Base-by-base conservation (phyloP, 1,284 basidiomycete genomes). In the Cryptococcus amylolentus region DNA sequence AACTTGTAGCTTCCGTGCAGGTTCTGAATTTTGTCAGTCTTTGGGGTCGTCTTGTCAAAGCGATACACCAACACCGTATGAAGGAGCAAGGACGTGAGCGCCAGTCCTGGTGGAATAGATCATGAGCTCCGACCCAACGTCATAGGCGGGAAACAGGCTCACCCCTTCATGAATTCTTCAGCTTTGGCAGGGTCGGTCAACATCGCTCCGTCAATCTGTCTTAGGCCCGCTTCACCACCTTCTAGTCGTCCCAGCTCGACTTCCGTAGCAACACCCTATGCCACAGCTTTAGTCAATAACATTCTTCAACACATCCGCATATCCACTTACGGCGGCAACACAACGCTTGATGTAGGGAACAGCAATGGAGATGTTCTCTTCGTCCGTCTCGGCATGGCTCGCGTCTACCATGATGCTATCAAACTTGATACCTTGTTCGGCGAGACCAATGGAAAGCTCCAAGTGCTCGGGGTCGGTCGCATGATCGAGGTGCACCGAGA, bases 231-330 rank as follows among this genome's bases (percentile, higher is more conserved):
- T 55, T 80, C 79, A 18, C 79, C 79, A 27, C 79, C 78, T 49
- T 79, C 78, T 37, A 80, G 59, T 41, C 79, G 65, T 41, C 79
- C 79, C 5, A 80, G 69, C 65, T 80, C 79, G 45, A 80, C 79
- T 63, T 80, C 79, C 37, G 78, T 78, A 1, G 78, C 77, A 48
- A 80, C 75, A 16, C 79, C 79, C 41, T 68, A 39, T 44, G 23
- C 20, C 8, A 26, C 37, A 26, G 20, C 9, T 14, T 23, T 27
- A 14, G 12, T 42, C 20, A 42, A 26, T 31, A n/a, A 10, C 18
- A 2, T 23, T 8, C 49, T 12, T 7, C 23, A 23, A 28, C 48
- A 49, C n/a, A 35, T n/a, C n/a, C 5, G n/a, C 10, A 18, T 37
- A 6, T 37, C n/a, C 9, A 51, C 62, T 41, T 52, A 61, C 60